These are phyloP conservation scores for Colletotrichum gigasporum DNA, from an alignment of 2,329 filamentous ascomycete species.

Conservation along the genomic window DNA sequence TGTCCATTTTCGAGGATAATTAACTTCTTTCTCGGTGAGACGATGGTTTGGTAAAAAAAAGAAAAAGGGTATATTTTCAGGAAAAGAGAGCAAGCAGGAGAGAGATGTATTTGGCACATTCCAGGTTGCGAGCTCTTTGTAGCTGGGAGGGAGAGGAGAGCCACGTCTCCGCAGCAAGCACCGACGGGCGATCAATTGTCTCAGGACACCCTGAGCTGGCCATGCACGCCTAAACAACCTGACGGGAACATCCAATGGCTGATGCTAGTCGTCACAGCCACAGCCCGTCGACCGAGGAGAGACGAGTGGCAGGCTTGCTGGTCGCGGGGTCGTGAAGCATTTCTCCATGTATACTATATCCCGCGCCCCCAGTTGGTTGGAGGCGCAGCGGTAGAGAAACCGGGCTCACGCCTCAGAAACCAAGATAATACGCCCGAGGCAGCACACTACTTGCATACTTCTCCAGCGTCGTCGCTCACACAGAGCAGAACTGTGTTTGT, in stretches of 20 bases:
- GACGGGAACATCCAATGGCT: constrained; percentile 1
- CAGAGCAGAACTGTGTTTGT: too few relatives aligned
- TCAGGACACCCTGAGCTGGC: constrained; percentile 25
- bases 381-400: too few relatives aligned
- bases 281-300: neutral
- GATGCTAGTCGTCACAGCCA: constrained; percentile 15
- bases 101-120: constrained; percentile 2
- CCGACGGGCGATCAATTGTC: constrained; percentile 21
- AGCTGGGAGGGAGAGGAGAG: neutral
- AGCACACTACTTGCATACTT: too few relatives aligned
- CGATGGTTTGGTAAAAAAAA: neutral
- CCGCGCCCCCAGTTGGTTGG: too few relatives aligned
- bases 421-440: too few relatives aligned
- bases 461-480: neutral
- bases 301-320: neutral
- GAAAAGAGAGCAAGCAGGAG: neutral
- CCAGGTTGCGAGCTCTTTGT: constrained; percentile 18
- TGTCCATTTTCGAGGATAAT: constrained; percentile 46
- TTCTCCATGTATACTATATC: neutral
- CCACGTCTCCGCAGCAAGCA: constrained; percentile 22
- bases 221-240: constrained; percentile 16
- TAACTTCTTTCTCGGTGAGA: neutral
- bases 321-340: neutral
- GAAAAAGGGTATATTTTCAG: neutral
- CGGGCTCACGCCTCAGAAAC: too few relatives aligned